Conservation (phyloP, 75 land plant species). For the Larix kaempferi region DNA sequence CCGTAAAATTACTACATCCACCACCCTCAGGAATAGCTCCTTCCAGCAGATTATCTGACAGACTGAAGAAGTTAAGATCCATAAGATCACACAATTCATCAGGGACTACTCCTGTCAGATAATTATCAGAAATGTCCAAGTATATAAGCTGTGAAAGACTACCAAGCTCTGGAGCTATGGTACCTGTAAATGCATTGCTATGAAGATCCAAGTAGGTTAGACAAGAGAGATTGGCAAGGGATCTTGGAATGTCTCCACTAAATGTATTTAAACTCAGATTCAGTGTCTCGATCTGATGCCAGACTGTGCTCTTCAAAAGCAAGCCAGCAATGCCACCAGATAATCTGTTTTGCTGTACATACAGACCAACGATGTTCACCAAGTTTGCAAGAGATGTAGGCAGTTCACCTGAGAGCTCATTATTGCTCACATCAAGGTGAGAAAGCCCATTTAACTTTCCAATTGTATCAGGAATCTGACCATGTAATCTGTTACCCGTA, state of each 20-base stretch:
- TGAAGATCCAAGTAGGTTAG: slow-evolving; percentile 30
- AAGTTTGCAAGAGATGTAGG: slow-evolving; percentile 18
- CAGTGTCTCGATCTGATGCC: slow-evolving; percentile 23
- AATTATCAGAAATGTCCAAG: slow-evolving; percentile 18
- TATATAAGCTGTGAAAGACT: slow-evolving; percentile 14
- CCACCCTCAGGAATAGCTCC: slow-evolving; percentile 23
- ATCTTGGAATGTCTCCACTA: slow-evolving; percentile 19
- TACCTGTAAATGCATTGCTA: slow-evolving; percentile 15
- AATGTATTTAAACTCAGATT: slow-evolving; percentile 28
- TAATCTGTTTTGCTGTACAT: slow-evolving; percentile 12
- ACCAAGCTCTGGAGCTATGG: slow-evolving; percentile 16
- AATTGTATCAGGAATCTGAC: slow-evolving; percentile 21
- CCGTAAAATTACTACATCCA: slow-evolving; percentile 9
- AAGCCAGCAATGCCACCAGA: slow-evolving; percentile 20
- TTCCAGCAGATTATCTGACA: slow-evolving; percentile 14
- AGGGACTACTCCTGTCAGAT: slow-evolving; percentile 18
- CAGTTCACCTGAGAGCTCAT: slow-evolving; percentile 18
- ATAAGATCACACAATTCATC: slow-evolving; percentile 11
- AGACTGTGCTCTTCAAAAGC: slow-evolving; percentile 19
- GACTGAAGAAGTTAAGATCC: slow-evolving; percentile 13
- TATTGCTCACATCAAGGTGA: slow-evolving; percentile 25
- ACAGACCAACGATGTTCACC: slow-evolving; percentile 17
- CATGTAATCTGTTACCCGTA: slow-evolving; percentile 17
- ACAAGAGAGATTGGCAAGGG: slow-evolving; percentile 15
- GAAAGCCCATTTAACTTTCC: slow-evolving; percentile 17